Percentiles rank a stretch among this genome's conserved stretches.
Evolutionary conservation across 2,329 filamentous ascomycete genomes (phyloP).

Genomic region (Diaporthe aspalathi): DNA sequence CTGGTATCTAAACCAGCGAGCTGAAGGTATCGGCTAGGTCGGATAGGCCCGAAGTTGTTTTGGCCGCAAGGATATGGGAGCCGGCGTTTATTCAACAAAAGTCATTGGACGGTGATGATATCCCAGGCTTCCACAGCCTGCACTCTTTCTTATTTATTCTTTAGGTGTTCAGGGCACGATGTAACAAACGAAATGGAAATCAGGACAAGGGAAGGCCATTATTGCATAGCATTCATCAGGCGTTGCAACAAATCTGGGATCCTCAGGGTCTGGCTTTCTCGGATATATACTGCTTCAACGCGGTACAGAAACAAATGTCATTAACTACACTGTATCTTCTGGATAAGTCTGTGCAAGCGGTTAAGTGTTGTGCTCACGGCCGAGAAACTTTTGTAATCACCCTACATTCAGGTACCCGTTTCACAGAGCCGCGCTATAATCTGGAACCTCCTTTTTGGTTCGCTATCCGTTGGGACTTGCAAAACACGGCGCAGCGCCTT

Average conservation of each 20-base stretch:
- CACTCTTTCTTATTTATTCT: slow-evolving; percentile 28
- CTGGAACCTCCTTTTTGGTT: no score
- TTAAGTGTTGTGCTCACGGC: not conserved
- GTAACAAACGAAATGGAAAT: slow-evolving; percentile 13
- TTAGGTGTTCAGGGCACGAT: slow-evolving; percentile 20
- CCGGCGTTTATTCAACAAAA: slow-evolving; percentile 41
- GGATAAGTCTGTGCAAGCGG: not conserved
- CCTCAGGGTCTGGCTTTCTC: slow-evolving; percentile 48
- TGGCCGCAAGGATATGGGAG: slow-evolving; percentile 35
- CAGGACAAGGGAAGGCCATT: slow-evolving; percentile 40
- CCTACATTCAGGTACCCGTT: not conserved
- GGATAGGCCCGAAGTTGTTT: slow-evolving; percentile 33
- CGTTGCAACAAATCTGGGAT: slow-evolving; percentile 46
- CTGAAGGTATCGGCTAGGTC: slow-evolving; percentile 19
- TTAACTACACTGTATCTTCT: not conserved
- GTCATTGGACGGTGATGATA: slow-evolving; percentile 40
- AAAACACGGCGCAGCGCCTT: not conserved
- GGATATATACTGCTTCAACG: slow-evolving; percentile 54
- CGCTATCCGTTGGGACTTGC: no score
- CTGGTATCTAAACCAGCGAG: slow-evolving; percentile 61
- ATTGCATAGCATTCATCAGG: slow-evolving; percentile 49
- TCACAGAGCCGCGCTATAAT: not conserved
- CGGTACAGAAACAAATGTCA: slow-evolving; percentile 43
- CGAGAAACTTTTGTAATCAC: no score
- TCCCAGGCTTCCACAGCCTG: slow-evolving; percentile 40